Conservation (phyloP, 2,329 filamentous ascomycete genomes). For the Pseudogymnoascus destructans region DNA sequence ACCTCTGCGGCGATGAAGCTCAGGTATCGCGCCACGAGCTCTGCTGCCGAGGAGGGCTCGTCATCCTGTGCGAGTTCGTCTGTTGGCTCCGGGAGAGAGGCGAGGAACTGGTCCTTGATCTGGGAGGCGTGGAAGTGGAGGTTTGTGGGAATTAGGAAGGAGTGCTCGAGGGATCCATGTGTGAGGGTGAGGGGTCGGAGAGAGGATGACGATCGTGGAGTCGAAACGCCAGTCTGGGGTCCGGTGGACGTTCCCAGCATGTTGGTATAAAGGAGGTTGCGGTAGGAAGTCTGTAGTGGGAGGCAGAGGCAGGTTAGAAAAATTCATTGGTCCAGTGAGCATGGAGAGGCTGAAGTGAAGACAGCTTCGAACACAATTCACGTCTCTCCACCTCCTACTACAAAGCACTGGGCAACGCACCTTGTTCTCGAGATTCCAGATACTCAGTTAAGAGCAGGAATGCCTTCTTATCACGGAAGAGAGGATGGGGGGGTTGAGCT, state of each 20-base stretch:
- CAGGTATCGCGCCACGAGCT: constrained; percentile 88
- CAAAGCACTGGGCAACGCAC: background rate
- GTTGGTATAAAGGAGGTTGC: constrained; percentile 25
- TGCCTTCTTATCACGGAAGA: constrained; percentile 4
- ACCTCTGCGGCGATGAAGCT: constrained; percentile 81
- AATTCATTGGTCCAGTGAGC: background rate
- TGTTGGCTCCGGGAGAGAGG: constrained; percentile 76
- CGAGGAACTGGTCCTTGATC: constrained; percentile 79
- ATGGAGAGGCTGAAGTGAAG: background rate
- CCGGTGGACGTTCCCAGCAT: constrained; percentile 82
- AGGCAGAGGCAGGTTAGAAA: background rate
- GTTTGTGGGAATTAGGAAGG: constrained; percentile 86
- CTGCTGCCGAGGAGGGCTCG: constrained; percentile 89
- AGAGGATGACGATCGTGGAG: constrained; percentile 84
- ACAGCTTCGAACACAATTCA: background rate
- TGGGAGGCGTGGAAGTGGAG: constrained; percentile 94
- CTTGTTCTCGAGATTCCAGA: constrained; percentile 19
- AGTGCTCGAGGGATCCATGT: constrained; percentile 92
- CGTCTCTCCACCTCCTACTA: background rate
- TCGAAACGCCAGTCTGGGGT: constrained; percentile 92
- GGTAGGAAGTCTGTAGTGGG: background rate
- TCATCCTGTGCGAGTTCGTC: constrained; percentile 97
- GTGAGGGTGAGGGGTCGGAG: constrained; percentile 80
- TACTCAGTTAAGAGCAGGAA: constrained; percentile 29
- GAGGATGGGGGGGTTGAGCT: background rate